Conservation (phyloP, 2,329 filamentous ascomycete species). For the Hysterium pulicare region DNA sequence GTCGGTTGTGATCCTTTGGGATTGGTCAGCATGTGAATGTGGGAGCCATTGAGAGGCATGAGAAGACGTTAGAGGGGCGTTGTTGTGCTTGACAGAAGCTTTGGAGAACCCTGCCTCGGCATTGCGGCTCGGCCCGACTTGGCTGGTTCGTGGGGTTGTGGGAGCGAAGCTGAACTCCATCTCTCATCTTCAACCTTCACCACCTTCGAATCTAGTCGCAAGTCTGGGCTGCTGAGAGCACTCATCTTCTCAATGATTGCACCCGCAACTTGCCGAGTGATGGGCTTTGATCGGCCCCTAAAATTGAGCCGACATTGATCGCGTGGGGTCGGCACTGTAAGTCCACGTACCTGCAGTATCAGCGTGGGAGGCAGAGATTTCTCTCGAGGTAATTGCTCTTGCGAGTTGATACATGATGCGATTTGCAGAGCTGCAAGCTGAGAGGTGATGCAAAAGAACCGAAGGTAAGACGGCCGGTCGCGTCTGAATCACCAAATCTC, state of each 20-base stretch:
- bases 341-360: background rate
- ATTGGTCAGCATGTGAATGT: conserved; percentile 22
- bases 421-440: conserved; percentile 24
- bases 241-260: too few species aligned
- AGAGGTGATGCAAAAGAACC: conserved; percentile 23
- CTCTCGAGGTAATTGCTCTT: conserved; percentile 22
- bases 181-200: too few species aligned
- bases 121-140: conserved; percentile 4
- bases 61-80: conserved; percentile 13
- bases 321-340: background rate
- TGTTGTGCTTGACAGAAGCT: conserved; percentile 10
- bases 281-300: too few species aligned
- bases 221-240: too few species aligned
- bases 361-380: conserved; percentile 8
- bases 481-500: too few species aligned
- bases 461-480: conserved; percentile 7
- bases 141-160: background rate
- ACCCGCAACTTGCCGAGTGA: too few species aligned
- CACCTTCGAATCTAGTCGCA: too few species aligned
- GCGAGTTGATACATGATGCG: conserved; percentile 30
- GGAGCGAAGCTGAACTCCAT: background rate
- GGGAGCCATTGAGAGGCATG: conserved; percentile 4
- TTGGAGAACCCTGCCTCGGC: conserved; percentile 7
- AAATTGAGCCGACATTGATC: background rate
- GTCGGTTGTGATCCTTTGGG: conserved; percentile 21